These are phyloP conservation scores for Trametes sp. DNA, from an alignment of 1,284 basidiomycete species.

Conservation along the genomic window DNA sequence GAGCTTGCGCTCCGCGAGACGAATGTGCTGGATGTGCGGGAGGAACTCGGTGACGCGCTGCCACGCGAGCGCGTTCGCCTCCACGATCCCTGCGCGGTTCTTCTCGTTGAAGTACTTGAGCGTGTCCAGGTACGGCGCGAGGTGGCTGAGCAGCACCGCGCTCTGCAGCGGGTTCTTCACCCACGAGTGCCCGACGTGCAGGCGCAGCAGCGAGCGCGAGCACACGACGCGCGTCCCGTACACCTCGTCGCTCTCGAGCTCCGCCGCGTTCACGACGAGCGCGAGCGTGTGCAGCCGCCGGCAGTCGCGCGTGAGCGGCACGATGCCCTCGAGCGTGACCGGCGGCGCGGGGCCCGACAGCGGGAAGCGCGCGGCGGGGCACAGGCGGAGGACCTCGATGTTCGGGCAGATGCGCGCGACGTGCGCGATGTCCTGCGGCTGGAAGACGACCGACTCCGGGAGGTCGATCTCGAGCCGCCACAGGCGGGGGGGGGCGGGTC, in stretches of 20 bases:
- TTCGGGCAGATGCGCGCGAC: conserved; percentile 68
- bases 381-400: conserved; percentile 69
- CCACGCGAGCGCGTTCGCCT: conserved; percentile 71
- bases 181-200: conserved; percentile 79
- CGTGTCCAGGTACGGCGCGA: conserved; percentile 71
- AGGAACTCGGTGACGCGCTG: conserved; percentile 70
- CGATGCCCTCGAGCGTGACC: conserved; percentile 57
- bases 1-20: conserved; percentile 63
- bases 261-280: conserved; percentile 65
- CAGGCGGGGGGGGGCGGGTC: conserved; percentile 56
- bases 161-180: conserved; percentile 69
- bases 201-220: conserved; percentile 67
- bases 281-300: conserved; percentile 67
- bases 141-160: conserved; percentile 75
- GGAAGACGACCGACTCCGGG: conserved; percentile 73
- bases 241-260: conserved; percentile 50
- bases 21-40: conserved; percentile 71
- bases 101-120: conserved; percentile 79
- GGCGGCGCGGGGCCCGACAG: conserved; percentile 54
- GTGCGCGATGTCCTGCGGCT: conserved; percentile 61
- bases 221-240: conserved; percentile 55
- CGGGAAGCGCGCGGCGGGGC: conserved; percentile 71
- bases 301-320: conserved; percentile 64
- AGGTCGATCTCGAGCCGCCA: conserved; percentile 74
- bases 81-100: conserved; percentile 71